A percentile compares a stretch with the other conserved stretches of the same genome.
phyloP scores from a whole-genome alignment of 2,329 filamentous ascomycete species.

The Torrubiellomyces zombiae region DNA sequence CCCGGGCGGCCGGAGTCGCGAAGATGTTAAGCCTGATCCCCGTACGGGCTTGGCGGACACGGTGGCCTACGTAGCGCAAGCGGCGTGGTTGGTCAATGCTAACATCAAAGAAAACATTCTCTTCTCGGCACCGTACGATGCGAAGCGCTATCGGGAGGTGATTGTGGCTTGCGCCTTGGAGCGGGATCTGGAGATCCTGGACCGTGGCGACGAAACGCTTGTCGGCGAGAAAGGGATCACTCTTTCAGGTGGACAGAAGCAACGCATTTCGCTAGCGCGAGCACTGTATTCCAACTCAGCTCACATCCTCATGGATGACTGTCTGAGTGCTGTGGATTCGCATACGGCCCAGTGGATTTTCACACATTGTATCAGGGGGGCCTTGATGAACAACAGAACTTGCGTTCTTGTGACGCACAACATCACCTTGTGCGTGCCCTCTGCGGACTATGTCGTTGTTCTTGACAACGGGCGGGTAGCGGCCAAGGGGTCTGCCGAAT shows the following conservation, averaged over 20 bases:
- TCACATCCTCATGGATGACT: slow-evolving; percentile 85
- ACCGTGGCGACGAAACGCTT: slow-evolving; percentile 79
- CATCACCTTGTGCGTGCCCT: slow-evolving; percentile 68
- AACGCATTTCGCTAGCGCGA: slow-evolving; percentile 89
- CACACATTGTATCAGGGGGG: slow-evolving; percentile 76
- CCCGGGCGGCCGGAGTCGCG: slow-evolving; percentile 69
- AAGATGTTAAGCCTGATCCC: slow-evolving; percentile 67
- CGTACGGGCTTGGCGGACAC: slow-evolving; percentile 79
- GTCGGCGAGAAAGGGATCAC: slow-evolving; percentile 97
- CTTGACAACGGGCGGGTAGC: slow-evolving; percentile 74
- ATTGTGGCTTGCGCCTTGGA: slow-evolving; percentile 83
- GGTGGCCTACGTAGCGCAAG: slow-evolving; percentile 89
- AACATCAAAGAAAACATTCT: slow-evolving; percentile 93
- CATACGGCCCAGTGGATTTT: slow-evolving; percentile 99
- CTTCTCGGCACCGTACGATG: slow-evolving; percentile 67
- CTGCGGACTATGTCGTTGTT: slow-evolving; percentile 64
- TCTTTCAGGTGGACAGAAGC: slow-evolving; percentile 91
- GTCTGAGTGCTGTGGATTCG: slow-evolving; percentile 88
- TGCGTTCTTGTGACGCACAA: slow-evolving; percentile 96
- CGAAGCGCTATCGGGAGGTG: slow-evolving; percentile 72
- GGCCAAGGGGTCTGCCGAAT: slow-evolving; percentile 57
- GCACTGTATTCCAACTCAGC: slow-evolving; percentile 92
- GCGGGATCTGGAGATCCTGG: slow-evolving; percentile 80
- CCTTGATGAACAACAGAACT: slow-evolving; percentile 74
- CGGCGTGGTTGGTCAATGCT: slow-evolving; percentile 92